Evolutionary conservation across 148 eudicot genomes (phyloP), one percentile per base, ranked within the genome.

Genomic region (Salicornia ramosissima): DNA sequence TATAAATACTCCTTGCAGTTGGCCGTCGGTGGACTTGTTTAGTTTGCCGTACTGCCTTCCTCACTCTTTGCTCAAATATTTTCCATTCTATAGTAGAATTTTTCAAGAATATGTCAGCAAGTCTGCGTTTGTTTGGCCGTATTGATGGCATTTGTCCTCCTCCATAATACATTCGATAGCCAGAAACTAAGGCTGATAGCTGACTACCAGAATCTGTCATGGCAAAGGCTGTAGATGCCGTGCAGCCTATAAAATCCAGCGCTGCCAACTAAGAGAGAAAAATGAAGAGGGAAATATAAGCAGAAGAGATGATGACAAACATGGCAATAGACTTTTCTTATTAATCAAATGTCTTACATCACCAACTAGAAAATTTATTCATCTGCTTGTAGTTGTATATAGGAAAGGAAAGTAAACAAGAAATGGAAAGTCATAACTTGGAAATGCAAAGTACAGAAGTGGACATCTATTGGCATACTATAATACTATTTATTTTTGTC

Each of bases 181-280:
- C 99, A 14, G 97, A 86, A 34, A 91, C 90, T 50, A 95, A 74
- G 62, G 99, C 91, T 24, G 99, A 95, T 26, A 95, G 78, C 76
- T 95, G 99, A 80, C 99, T 95, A 56, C 99, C 99, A 0, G 97
- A 89, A 73, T 95, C 99, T 2, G 99, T 95, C 99, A 95, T 95
- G 61, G 99, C 97, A 76, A 95, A 95, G 13, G 78, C 86, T 63
- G 83, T 83, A 12, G 99, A 74, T 26, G 99, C 97, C 4, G 96
- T 87, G 80, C 96, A 84, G 39, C 80, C 93, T 73, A 95, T 89
- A 82, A 86, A 95, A 83, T 95, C 99, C 71, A 95, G 75, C 55
- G 97, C 99, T 34, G 99, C 99, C 82, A 91, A 66, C 99, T 95
- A 79, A 78, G 68, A 42, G 72, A 70, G 22, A 74, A 57, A 66